Conservation (phyloP, 805 yeast genomes). For the Candida broadrunensis region DNA sequence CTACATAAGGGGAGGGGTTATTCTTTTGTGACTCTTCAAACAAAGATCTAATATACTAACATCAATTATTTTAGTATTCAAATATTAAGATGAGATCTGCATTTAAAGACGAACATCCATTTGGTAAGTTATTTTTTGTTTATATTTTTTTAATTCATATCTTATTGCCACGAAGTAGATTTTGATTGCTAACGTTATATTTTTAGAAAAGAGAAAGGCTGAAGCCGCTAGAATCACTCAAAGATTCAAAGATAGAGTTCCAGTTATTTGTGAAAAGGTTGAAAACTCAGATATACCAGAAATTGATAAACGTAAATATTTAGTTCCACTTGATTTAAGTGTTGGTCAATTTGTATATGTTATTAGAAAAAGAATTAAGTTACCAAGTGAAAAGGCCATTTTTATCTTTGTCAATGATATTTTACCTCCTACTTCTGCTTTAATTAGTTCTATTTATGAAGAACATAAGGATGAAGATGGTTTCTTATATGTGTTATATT, state of each 20-base stretch:
- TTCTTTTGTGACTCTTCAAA: no score
- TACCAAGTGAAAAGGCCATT: conserved; percentile 96
- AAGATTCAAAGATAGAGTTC: conserved; percentile 88
- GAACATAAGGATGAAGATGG: conserved; percentile 99
- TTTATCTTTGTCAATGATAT: conserved; percentile 96
- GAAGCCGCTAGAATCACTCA: conserved; percentile 89
- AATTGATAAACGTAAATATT: conserved; percentile 94
- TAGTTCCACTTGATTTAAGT: conserved; percentile 93
- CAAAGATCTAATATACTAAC: no score
- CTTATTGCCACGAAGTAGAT: no score
- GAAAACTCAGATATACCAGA: conserved; percentile 95
- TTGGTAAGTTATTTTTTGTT: conserved; percentile 55
- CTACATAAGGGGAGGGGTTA: no score
- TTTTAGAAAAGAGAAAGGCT: conserved; percentile 81
- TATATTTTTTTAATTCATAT: background rate
- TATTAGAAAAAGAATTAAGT: conserved; percentile 90
- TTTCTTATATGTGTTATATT: conserved; percentile 89
- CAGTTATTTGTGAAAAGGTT: conserved; percentile 95
- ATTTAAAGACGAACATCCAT: conserved; percentile 93
- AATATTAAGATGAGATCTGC: conserved; percentile 93
- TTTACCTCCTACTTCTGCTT: conserved; percentile 96
- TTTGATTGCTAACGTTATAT: no score
- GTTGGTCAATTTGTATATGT: conserved; percentile 99
- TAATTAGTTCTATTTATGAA: conserved; percentile 91
- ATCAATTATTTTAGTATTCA: no score